phyloP scores from a whole-genome alignment of 164 flowering plant genomes.

The Dillenia turbinata region DNA sequence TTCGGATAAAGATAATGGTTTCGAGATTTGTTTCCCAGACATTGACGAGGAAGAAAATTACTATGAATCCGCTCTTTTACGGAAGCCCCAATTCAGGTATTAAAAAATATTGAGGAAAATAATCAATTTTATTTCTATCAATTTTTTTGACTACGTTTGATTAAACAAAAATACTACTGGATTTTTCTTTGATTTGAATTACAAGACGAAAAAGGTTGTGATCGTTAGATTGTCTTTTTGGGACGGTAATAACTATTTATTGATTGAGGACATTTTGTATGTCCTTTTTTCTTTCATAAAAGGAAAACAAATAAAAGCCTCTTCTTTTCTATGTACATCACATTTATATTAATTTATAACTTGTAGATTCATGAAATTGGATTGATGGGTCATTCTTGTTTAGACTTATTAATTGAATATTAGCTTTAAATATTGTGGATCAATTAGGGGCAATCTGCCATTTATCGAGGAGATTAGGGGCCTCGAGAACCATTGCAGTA shows the following conservation, averaged over 20 bases:
- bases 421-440: no score
- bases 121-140: not conserved
- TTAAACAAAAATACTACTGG: not conserved
- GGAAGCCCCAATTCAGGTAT: constrained; percentile 46
- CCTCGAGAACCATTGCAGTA: constrained; percentile 41
- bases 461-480: constrained; percentile 36
- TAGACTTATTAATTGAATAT: no score
- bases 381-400: no score
- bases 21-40: constrained; percentile 25
- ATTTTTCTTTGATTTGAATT: not conserved
- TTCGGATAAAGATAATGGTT: constrained; percentile 21
- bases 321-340: no score
- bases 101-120: not conserved
- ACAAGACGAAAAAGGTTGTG: no score
- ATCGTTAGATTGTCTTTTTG: no score
- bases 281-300: constrained; percentile 7
- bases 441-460: constrained; percentile 53
- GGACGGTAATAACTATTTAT: constrained; percentile 53
- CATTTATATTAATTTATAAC: no score
- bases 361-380: no score
- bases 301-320: no score
- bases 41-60: constrained; percentile 27
- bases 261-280: constrained; percentile 71
- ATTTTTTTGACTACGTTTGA: not conserved
- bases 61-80: constrained; percentile 19